Percentiles rank a stretch among this genome's conserved stretches.
Conservation (phyloP, 345 rosid species). For the Eucalyptus viminalis region DNA sequence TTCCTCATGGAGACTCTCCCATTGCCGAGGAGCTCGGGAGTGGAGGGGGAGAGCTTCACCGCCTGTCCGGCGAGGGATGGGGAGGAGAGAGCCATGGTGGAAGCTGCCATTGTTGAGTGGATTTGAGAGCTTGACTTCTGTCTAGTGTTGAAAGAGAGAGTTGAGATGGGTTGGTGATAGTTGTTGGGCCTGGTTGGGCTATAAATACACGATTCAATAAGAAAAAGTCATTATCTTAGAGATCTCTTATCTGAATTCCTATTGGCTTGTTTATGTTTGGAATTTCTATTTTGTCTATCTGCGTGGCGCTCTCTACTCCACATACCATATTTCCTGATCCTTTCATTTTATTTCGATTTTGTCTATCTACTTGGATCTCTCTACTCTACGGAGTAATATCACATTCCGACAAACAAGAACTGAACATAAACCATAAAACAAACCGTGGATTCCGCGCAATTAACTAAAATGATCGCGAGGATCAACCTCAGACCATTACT, state of each 20-base stretch:
- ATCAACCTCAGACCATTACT: background rate
- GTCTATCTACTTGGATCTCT: background rate
- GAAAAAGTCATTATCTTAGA: conserved; percentile 9
- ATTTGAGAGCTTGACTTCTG: background rate
- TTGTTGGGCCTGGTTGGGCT: background rate
- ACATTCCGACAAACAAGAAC: too few species aligned
- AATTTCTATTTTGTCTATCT: background rate
- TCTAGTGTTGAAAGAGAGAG: background rate
- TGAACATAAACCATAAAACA: too few species aligned
- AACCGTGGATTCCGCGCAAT: background rate
- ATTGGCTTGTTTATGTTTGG: background rate
- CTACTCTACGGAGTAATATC: background rate
- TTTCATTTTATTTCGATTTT: background rate
- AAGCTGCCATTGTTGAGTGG: conserved; percentile 22
- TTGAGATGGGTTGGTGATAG: background rate
- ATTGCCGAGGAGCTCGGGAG: conserved; percentile 10
- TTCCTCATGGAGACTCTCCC: conserved; percentile 44
- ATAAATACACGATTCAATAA: background rate
- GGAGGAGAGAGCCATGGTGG: conserved; percentile 50
- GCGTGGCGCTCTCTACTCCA: conserved; percentile 6
- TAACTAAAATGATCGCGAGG: background rate
- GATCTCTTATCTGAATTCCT: conserved; percentile 5
- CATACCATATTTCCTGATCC: background rate
- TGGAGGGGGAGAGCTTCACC: conserved; percentile 24
- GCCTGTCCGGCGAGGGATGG: conserved; percentile 40